Percentiles rank a stretch among this genome's conserved stretches.
Conservation (phyloP, 2,329 filamentous ascomycete species). For the Diaporthe eres region DNA sequence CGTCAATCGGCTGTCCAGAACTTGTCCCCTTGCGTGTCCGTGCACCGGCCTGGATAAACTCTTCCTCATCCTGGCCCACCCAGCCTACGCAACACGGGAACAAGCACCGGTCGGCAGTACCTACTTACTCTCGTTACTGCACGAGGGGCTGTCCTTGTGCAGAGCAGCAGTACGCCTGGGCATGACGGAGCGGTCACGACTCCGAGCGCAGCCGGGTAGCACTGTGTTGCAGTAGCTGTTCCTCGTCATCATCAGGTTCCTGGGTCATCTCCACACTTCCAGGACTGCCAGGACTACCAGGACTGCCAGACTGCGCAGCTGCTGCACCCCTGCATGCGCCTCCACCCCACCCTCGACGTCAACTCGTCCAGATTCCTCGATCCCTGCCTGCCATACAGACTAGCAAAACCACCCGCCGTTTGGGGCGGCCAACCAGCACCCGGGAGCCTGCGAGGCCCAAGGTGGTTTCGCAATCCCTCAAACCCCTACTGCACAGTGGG, state of each 20-base stretch:
- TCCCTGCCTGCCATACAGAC: slow-evolving; percentile 22
- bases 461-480: slow-evolving; percentile 26
- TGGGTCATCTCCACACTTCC: background rate
- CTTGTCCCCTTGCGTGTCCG: background rate
- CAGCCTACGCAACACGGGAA: background rate
- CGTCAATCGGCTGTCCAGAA: slow-evolving; percentile 2
- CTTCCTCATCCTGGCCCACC: background rate
- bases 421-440: background rate
- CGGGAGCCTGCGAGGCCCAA: background rate
- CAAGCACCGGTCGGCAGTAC: background rate
- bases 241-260: background rate
- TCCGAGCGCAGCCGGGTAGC: background rate
- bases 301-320: background rate
- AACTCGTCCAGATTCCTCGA: slow-evolving; percentile 24
- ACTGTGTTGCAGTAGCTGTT: background rate
- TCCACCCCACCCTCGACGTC: slow-evolving; percentile 23
- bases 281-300: background rate
- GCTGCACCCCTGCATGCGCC: slow-evolving; percentile 22
- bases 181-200: background rate
- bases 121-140: background rate
- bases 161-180: background rate
- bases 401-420: background rate
- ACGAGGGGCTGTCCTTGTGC: background rate
- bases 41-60: slow-evolving; percentile 22
- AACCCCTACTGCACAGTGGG: slow-evolving; percentile 4